These are phyloP conservation scores for Aaosphaeria arxii DNA, from an alignment of 2,329 filamentous ascomycete species.

Conservation along the genomic window DNA sequence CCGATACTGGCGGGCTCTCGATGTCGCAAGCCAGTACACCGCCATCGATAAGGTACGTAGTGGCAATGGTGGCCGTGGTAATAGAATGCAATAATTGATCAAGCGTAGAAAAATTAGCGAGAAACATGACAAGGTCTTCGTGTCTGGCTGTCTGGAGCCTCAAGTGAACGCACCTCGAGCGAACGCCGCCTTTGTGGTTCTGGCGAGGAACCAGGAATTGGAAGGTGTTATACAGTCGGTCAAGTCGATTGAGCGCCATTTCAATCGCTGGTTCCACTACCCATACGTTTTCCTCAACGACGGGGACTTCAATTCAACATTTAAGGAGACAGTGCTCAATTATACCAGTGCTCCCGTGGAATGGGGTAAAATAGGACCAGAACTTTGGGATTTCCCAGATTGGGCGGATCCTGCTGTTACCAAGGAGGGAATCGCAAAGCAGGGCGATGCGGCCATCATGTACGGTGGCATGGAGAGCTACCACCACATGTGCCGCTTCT, in stretches of 20 bases:
- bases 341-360: slow-evolving; percentile 87
- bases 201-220: slow-evolving; percentile 93
- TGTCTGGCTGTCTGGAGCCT: slow-evolving; percentile 77
- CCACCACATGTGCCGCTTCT: slow-evolving; percentile 98
- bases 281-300: slow-evolving; percentile 98
- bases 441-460: slow-evolving; percentile 97
- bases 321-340: slow-evolving; percentile 83
- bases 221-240: slow-evolving; percentile 95
- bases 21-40: slow-evolving; percentile 85
- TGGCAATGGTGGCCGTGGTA: no score
- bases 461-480: slow-evolving; percentile 99
- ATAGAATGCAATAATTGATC: slow-evolving; percentile 10
- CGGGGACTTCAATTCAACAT: slow-evolving; percentile 91
- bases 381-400: slow-evolving; percentile 95
- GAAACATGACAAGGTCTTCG: slow-evolving; percentile 95
- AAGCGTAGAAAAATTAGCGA: slow-evolving; percentile 84
- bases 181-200: slow-evolving; percentile 92
- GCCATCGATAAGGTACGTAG: slow-evolving; percentile 75
- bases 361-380: slow-evolving; percentile 86
- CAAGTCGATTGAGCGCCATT: slow-evolving; percentile 97
- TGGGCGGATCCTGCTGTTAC: slow-evolving; percentile 94
- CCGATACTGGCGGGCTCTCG: slow-evolving; percentile 75
- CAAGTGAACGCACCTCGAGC: slow-evolving; percentile 77
- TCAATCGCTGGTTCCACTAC: slow-evolving; percentile 98
- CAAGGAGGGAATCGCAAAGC: slow-evolving; percentile 92